These are phyloP conservation scores for Pyrenochaeta sp. DNA, from an alignment of 2,329 filamentous ascomycete genomes.

Conservation along the genomic window DNA sequence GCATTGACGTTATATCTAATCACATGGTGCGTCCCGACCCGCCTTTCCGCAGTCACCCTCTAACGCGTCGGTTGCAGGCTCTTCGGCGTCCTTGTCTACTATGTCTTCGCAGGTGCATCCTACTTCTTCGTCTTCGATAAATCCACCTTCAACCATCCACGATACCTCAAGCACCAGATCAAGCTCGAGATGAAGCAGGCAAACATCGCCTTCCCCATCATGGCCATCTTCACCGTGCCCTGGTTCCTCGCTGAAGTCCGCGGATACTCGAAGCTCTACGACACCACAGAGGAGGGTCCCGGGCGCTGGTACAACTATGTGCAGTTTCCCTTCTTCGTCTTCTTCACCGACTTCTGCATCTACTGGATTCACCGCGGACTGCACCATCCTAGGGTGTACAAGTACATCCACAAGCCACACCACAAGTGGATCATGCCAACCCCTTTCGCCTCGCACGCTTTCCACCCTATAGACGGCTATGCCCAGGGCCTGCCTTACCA, in stretches of 20 bases:
- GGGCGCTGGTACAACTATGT: conserved; percentile 79
- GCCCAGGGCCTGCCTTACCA: conserved; percentile 91
- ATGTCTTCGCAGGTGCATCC: conserved; percentile 80
- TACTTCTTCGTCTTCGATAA: conserved; percentile 94
- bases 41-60: not conserved
- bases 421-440: conserved; percentile 99
- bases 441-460: conserved; percentile 89
- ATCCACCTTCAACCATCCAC: conserved; percentile 84
- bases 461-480: conserved; percentile 93
- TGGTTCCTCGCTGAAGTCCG: conserved; percentile 85
- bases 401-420: conserved; percentile 91
- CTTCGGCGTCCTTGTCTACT: conserved; percentile 86
- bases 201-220: conserved; percentile 77
- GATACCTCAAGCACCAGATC: conserved; percentile 95
- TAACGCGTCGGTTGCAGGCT: conserved; percentile 66
- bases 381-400: conserved; percentile 84
- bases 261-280: conserved; percentile 88
- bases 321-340: conserved; percentile 87
- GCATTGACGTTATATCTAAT: conserved; percentile 79
- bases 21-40: conserved; percentile 71
- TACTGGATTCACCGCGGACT: conserved; percentile 91
- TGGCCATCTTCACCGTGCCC: conserved; percentile 81
- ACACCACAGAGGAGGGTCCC: conserved; percentile 76
- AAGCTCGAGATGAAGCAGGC: conserved; percentile 85
- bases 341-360: conserved; percentile 89